Evolutionary conservation across 2,329 filamentous ascomycete species (phyloP).

Genomic region (Malbranchea zuffiana): DNA sequence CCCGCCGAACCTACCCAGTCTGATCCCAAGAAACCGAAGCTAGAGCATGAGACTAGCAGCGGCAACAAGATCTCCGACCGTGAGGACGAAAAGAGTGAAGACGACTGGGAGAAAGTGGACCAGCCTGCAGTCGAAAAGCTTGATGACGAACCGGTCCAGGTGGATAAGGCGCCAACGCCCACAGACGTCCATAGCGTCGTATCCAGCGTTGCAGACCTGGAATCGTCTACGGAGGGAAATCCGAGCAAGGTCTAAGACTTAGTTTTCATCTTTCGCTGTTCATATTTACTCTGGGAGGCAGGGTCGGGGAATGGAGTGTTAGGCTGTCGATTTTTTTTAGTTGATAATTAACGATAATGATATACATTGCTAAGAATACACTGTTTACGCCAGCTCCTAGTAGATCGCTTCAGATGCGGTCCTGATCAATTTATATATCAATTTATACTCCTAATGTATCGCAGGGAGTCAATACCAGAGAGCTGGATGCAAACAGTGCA

Average conservation of each 20-base stretch:
- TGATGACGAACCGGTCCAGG: conserved; percentile 27
- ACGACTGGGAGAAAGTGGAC: conserved; percentile 33
- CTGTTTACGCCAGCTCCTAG: too few species aligned
- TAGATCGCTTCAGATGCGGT: too few species aligned
- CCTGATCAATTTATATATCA: too few species aligned
- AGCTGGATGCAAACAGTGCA: conserved; percentile 16
- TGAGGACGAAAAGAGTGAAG: conserved; percentile 24
- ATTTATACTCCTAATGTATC: too few species aligned
- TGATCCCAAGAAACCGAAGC: conserved; percentile 40
- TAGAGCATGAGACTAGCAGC: conserved; percentile 14
- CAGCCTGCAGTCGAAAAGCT: conserved; percentile 21
- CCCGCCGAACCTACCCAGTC: conserved; percentile 36
- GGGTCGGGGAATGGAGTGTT: neutral
- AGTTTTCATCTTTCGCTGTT: neutral
- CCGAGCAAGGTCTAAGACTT: conserved; percentile 5
- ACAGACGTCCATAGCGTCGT: conserved; percentile 28
- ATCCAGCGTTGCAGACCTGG: conserved; percentile 22
- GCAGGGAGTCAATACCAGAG: too few species aligned
- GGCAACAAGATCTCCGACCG: conserved; percentile 9
- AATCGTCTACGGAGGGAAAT: conserved; percentile 12
- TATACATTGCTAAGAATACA: too few species aligned
- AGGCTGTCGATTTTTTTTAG: too few species aligned
- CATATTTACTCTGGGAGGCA: neutral
- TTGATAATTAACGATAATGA: too few species aligned
- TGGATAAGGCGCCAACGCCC: conserved; percentile 22